Percentiles rank a stretch among this genome's conserved stretches.
These are phyloP conservation scores for Rosa hybrid DNA, from an alignment of 331 rosid species.

Conservation along the genomic window DNA sequence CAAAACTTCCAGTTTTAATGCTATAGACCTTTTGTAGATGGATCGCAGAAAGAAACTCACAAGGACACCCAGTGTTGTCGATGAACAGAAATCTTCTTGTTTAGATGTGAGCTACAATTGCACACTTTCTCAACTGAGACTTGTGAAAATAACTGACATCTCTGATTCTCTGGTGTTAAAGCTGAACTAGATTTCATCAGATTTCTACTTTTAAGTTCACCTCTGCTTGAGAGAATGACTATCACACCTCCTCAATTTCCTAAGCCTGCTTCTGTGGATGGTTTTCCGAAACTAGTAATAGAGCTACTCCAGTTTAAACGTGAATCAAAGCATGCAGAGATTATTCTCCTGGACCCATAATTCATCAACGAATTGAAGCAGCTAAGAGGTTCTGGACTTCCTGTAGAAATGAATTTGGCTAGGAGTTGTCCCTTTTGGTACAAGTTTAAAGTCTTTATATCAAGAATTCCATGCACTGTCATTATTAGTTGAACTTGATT, in stretches of 20 bases:
- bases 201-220: constrained; percentile 37
- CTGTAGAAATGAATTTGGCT: neutral
- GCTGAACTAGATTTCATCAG: constrained; percentile 49
- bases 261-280: neutral
- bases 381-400: neutral
- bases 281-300: constrained; percentile 13
- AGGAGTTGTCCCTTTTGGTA: neutral
- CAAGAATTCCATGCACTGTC: neutral
- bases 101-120: neutral
- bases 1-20: no score
- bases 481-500: neutral
- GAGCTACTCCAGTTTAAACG: constrained; percentile 46
- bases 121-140: constrained; percentile 33
- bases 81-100: neutral
- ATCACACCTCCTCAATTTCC: neutral
- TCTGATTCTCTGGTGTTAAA: constrained; percentile 47
- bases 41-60: neutral
- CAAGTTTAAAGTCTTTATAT: neutral
- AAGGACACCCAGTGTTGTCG: neutral
- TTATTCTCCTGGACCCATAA: constrained; percentile 33
- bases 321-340: constrained; percentile 47
- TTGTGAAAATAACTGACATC: constrained; percentile 45
- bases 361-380: neutral
- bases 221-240: constrained; percentile 8
- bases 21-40: neutral